Base-by-base conservation (phyloP, 148 eudicot species). In the Arbutus unedo region DNA sequence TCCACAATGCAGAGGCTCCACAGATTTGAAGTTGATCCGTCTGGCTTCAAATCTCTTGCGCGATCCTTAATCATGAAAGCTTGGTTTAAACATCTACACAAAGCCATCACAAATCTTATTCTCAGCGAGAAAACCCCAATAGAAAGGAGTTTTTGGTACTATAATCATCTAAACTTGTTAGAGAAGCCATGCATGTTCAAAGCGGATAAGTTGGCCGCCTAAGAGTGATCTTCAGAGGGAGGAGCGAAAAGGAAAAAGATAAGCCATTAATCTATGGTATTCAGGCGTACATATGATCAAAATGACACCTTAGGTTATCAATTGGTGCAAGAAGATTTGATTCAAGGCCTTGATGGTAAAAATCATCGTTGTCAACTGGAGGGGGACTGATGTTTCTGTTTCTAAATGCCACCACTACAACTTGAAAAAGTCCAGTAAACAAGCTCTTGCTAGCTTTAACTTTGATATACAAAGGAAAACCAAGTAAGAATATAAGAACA, bases 401-500 rank as follows among this genome's bases (percentile, higher is more conserved):
- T 18, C 19, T 47, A 18, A 74, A 47, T 5, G 54, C 54, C 54
- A 18, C 77, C 0, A 74, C 77, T 8, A 74, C 8, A 6, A 74
- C 77, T 47, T 47, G 51, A 44, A 47, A 2, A 74, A 14, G 8
- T 74, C 54, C 77, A 45, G 77, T 45, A 23, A 90, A 43, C 71
- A 82, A 84, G 85, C 86, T 87, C 77, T 85, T 56, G 82, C 53
- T 76, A 43, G 86, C 84, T 75, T 82, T 84, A 8, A 71, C 44
- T 57, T 85, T 85, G 31, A 87, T 75, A 76, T 90, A 88, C 6
- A 87, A 80, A 0, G 89, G 79, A 81, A 89, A 90, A 59, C 88
- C 91, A 23, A 45, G 54, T 50, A 84, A 82, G 83, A 90, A 90
- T 0, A 59, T 77, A 18, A 88, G 62, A 64, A 62, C 66, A 14